Conservation (phyloP, 106 monocot genomes). For the Cymbidium sinense region DNA sequence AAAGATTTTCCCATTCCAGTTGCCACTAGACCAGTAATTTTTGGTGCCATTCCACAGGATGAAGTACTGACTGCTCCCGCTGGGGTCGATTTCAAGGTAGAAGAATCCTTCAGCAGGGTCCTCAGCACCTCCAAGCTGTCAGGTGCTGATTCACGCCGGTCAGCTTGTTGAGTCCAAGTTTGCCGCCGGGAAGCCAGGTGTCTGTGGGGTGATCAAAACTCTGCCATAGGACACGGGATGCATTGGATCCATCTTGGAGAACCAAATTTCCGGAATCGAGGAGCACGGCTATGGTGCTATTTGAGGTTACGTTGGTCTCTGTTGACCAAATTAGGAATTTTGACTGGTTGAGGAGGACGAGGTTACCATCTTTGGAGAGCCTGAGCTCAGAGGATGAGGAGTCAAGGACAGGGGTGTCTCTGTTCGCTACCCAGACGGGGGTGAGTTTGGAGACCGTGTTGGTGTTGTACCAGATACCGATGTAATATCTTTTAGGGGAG, state of each 20-base stretch:
- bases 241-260: slow-evolving; percentile 19
- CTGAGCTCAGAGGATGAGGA: slow-evolving; percentile 14
- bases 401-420: slow-evolving; percentile 21
- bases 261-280: slow-evolving; percentile 36
- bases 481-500: slow-evolving; percentile 10
- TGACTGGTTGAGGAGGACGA: slow-evolving; percentile 26
- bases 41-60: slow-evolving; percentile 18
- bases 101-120: slow-evolving; percentile 24
- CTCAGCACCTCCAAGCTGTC: slow-evolving; percentile 12
- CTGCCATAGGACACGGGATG: slow-evolving; percentile 22
- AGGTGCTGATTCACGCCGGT: slow-evolving; percentile 8
- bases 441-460: slow-evolving; percentile 21
- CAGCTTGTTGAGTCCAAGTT: slow-evolving; percentile 21
- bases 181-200: slow-evolving; percentile 36
- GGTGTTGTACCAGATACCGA: slow-evolving; percentile 23
- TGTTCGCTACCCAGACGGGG: slow-evolving; percentile 36
- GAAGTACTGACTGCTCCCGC: slow-evolving; percentile 15
- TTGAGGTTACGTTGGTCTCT: slow-evolving; percentile 8
- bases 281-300: slow-evolving; percentile 18
- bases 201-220: slow-evolving; percentile 35
- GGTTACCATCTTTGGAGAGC: slow-evolving; percentile 27
- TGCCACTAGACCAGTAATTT: slow-evolving; percentile 18
- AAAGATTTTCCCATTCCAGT: slow-evolving; percentile 23
- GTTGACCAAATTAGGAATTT: slow-evolving; percentile 38
- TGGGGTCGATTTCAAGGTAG: slow-evolving; percentile 17